A percentile compares a stretch with the other conserved stretches of the same genome.
phyloP scores from a whole-genome alignment of 1,139 yeast genomes.

The Yamadazyma membranifaciens region DNA sequence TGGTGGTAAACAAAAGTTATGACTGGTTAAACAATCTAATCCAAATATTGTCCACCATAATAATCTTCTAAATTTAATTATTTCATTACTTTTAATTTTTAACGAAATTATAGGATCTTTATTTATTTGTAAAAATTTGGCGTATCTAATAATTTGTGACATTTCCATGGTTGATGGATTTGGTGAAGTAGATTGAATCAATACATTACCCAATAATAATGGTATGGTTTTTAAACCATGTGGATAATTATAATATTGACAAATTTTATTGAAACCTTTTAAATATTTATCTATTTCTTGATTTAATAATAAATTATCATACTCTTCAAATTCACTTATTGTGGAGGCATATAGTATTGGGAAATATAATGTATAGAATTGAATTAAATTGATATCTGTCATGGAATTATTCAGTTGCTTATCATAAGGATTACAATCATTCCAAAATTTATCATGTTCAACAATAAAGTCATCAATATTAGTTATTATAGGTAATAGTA shows the following conservation, averaged over 20 bases:
- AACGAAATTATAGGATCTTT: conserved; percentile 57
- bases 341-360: conserved; percentile 55
- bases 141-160: conserved; percentile 51
- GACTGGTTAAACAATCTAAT: conserved; percentile 56
- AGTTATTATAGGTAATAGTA: conserved; percentile 49
- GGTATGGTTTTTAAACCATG: conserved; percentile 50
- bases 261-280: conserved; percentile 46
- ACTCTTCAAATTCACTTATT: conserved; percentile 55
- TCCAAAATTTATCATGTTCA: conserved; percentile 54
- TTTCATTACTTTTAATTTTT: conserved; percentile 45
- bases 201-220: conserved; percentile 48
- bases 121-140: conserved; percentile 54
- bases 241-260: conserved; percentile 53
- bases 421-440: conserved; percentile 20
- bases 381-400: conserved; percentile 34
- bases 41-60: conserved; percentile 69
- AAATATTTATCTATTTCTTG: conserved; percentile 50
- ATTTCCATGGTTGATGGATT: conserved; percentile 54
- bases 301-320: conserved; percentile 43
- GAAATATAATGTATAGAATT: conserved; percentile 47
- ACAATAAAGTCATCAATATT: conserved; percentile 41
- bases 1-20: conserved; percentile 58
- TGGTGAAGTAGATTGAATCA: conserved; percentile 55
- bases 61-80: conserved; percentile 51
- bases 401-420: conserved; percentile 15